Evolutionary conservation across 1,139 yeast genomes (phyloP).

Genomic region (Pichia sp.): DNA sequence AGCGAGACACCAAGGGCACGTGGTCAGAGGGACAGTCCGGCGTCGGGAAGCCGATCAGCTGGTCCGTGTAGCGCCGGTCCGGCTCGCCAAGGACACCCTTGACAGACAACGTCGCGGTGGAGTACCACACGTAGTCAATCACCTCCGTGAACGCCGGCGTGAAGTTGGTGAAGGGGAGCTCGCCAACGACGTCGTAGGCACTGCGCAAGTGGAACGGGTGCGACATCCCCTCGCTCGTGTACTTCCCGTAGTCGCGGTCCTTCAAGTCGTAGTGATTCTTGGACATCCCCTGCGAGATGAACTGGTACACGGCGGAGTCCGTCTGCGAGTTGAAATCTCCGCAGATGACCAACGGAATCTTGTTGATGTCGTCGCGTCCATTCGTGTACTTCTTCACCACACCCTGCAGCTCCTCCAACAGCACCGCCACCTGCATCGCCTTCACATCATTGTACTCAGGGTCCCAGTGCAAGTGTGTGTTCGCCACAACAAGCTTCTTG

Average conservation of each 20-base stretch:
- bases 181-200: constrained; percentile 80
- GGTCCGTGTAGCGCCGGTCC: constrained; percentile 69
- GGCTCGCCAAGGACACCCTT: constrained; percentile 82
- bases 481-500: constrained; percentile 68
- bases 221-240: constrained; percentile 82
- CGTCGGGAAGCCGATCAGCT: constrained; percentile 89
- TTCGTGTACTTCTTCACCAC: constrained; percentile 46
- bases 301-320: constrained; percentile 88
- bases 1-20: constrained; percentile 74
- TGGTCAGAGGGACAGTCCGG: constrained; percentile 95
- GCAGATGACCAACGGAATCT: constrained; percentile 73
- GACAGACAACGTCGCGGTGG: constrained; percentile 73
- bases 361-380: constrained; percentile 34
- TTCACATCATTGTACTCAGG: constrained; percentile 96
- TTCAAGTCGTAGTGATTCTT: constrained; percentile 73
- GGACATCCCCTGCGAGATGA: constrained; percentile 74
- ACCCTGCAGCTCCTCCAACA: constrained; percentile 79
- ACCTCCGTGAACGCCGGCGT: constrained; percentile 91
- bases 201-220: constrained; percentile 81
- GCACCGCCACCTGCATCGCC: constrained; percentile 88
- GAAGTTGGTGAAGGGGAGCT: constrained; percentile 89
- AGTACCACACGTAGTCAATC: constrained; percentile 94
- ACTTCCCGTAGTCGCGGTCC: constrained; percentile 86
- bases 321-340: constrained; percentile 93
- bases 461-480: constrained; percentile 98